Conservation (phyloP, 2,329 filamentous ascomycete species). For the Arthroderma uncinatum region DNA sequence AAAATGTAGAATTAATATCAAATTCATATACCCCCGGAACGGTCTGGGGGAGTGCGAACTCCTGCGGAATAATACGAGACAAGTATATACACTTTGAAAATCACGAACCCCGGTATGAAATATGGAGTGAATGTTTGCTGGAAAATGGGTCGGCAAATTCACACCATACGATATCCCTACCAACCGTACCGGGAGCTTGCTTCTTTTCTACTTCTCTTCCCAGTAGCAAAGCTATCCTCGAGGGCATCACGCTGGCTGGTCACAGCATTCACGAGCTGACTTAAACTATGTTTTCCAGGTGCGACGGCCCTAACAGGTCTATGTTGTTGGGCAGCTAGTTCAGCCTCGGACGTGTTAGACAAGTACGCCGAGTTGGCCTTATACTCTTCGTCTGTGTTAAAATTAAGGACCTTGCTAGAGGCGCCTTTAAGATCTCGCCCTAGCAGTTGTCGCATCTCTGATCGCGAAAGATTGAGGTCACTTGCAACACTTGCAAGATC, state of each 20-base stretch:
- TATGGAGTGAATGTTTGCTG: background rate
- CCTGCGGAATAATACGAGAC: too few relatives aligned
- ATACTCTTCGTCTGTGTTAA: slow-evolving; percentile 85
- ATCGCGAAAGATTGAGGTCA: slow-evolving; percentile 65
- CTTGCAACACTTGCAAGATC: slow-evolving; percentile 61
- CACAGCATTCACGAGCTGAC: slow-evolving; percentile 75
- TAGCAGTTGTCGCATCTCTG: slow-evolving; percentile 72
- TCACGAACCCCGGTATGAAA: background rate
- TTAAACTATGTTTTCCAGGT: slow-evolving; percentile 79
- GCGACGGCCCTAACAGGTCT: slow-evolving; percentile 74
- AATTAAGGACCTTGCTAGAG: slow-evolving; percentile 63
- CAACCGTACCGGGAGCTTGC: slow-evolving; percentile 77
- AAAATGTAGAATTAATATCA: too few relatives aligned
- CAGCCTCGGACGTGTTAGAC: slow-evolving; percentile 51
- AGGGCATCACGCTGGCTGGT: slow-evolving; percentile 73
- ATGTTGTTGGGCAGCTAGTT: slow-evolving; percentile 46
- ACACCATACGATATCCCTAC: slow-evolving; percentile 31
- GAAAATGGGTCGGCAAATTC: too few relatives aligned
- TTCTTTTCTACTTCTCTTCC: slow-evolving; percentile 67
- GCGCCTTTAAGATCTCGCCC: slow-evolving; percentile 46
- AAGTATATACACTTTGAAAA: too few relatives aligned
- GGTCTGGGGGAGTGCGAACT: too few relatives aligned
- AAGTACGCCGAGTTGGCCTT: slow-evolving; percentile 68
- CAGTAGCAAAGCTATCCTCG: slow-evolving; percentile 81
- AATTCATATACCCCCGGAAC: too few relatives aligned